Conservation (phyloP, 2,329 filamentous ascomycete species). For the Pseudogymnoascus sp. region DNA sequence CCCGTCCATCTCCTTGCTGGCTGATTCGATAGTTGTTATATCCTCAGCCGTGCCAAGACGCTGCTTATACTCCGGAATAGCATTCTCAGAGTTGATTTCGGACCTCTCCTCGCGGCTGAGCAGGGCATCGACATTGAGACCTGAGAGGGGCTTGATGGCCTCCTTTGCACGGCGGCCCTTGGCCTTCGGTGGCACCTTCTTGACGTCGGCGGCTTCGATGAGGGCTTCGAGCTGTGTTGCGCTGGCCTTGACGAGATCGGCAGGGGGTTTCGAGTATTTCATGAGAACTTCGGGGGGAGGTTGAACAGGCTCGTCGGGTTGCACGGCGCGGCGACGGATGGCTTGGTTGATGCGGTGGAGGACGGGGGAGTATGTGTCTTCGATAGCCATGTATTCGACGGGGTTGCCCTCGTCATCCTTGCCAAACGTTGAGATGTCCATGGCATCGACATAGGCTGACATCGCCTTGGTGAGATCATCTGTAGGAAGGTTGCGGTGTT, state of each 20-base stretch:
- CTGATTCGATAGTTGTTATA: slow-evolving; percentile 53
- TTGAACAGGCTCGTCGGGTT: slow-evolving; percentile 56
- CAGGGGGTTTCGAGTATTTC: slow-evolving; percentile 64
- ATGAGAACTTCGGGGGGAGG: slow-evolving; percentile 55
- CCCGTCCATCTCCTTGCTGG: slow-evolving; percentile 62
- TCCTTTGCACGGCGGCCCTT: slow-evolving; percentile 63
- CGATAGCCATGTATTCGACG: slow-evolving; percentile 64
- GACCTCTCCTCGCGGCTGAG: slow-evolving; percentile 50
- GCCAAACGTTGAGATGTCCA: slow-evolving; percentile 71
- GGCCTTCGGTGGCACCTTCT: slow-evolving; percentile 76
- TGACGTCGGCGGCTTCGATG: slow-evolving; percentile 64
- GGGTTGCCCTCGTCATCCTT: slow-evolving; percentile 62
- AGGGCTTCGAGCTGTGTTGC: slow-evolving; percentile 51
- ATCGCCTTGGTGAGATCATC: slow-evolving; percentile 69
- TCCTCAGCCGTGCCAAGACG: slow-evolving; percentile 54
- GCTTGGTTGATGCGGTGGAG: slow-evolving; percentile 87
- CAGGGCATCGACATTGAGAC: slow-evolving; percentile 75
- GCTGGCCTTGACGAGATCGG: slow-evolving; percentile 53
- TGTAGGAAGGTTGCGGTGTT: slow-evolving; percentile 75
- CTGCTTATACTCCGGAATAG: slow-evolving; percentile 86
- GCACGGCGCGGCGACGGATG: slow-evolving; percentile 70
- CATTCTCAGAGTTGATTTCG: slow-evolving; percentile 58
- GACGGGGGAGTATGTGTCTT: slow-evolving; percentile 74
- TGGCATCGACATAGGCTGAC: slow-evolving; percentile 83
- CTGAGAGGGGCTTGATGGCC: slow-evolving; percentile 73